Percentiles rank a stretch among this genome's conserved stretches.
Conservation (phyloP, 2,329 filamentous ascomycete genomes). For the Ramichloridium luteum region DNA sequence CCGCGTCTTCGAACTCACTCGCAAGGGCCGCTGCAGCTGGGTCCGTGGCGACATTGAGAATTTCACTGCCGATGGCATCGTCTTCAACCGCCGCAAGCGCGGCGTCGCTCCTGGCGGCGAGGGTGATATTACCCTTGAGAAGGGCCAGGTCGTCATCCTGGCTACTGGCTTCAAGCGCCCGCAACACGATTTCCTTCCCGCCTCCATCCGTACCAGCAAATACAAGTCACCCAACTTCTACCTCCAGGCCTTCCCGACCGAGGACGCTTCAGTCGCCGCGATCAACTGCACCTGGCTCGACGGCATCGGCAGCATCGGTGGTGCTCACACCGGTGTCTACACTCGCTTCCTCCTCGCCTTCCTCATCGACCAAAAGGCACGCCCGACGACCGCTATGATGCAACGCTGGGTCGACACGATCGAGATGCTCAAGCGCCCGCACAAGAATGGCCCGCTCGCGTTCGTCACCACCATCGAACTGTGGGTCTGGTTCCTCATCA, state of each 20-base stretch:
- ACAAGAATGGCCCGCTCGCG: constrained; percentile 66
- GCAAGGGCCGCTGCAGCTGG: constrained; percentile 64
- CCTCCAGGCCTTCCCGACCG: constrained; percentile 69
- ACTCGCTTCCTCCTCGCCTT: constrained; percentile 79
- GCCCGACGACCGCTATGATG: constrained; percentile 64
- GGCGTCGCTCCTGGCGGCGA: constrained; percentile 1
- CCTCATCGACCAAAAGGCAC: constrained; percentile 61
- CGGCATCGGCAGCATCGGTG: constrained; percentile 69
- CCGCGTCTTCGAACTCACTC: constrained; percentile 41
- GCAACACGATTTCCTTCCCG: constrained; percentile 58
- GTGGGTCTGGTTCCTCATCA: constrained; percentile 74
- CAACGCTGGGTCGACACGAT: constrained; percentile 79
- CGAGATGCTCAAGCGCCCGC: constrained; percentile 52
- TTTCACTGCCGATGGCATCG: constrained; percentile 51
- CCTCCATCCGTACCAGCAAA: constrained; percentile 57
- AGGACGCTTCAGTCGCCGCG: constrained; percentile 59
- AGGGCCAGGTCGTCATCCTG: constrained; percentile 67
- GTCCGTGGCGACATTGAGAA: constrained; percentile 64
- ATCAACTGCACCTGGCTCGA: constrained; percentile 77
- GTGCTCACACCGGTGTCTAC: constrained; percentile 84
- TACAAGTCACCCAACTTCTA: constrained; percentile 80
- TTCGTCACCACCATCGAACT: constrained; percentile 83
- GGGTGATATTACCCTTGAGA: constrained; percentile 39
- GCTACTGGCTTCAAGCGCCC: constrained; percentile 72
- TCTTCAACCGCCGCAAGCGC: constrained; percentile 53